Evolutionary conservation across 2,329 filamentous ascomycete genomes (phyloP), one percentile per base, ranked within the genome.

Genomic region (Colletotrichum zoysiae): DNA sequence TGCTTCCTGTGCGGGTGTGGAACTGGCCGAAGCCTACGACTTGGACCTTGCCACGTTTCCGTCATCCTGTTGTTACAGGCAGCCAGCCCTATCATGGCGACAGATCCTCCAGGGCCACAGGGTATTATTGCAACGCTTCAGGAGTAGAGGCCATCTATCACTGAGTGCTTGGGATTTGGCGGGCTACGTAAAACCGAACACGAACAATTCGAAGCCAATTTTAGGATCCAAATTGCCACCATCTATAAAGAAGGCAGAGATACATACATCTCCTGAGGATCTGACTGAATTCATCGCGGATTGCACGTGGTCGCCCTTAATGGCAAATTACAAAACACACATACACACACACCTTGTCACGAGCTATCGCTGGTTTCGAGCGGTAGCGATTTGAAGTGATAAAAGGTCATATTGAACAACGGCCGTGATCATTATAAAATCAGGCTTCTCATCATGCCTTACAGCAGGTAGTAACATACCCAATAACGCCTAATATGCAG

Each of bases 401-500:
- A 30, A 71, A 57, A 38, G 53, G 3, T 68, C 20, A 62, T 58
- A 68, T 55, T 64, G 26, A 55, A 63, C 58, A 55, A 46, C 30
- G 14, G 26, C 67, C 55, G 59, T 53, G 42, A 65, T 65, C 57
- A 48, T 48, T 53, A 18, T 7, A 46, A 38, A 58, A 59, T 59
- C 64, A 69, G 65, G 69, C 53, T 30, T 30, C 30, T 30, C 30
- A 30, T 59, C 44, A 63, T 63, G 53, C 50, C 53, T n/a, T 50
- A 3, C 30, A 38, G 12, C 53, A 42, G 40, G 14, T 30, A 44
- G 12, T 58, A 69, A 59, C 42, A 58, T 69, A 50, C 51, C 65
- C 65, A 18, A 62, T 69, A 69, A 71, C 69, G 68, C 69, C 69
- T 48, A 57, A 64, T 69, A 71, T 71, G 69, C 69, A 69, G 26